phyloP scores from a whole-genome alignment of 1,139 yeast species.

The Lodderomyces jiufengensis region DNA sequence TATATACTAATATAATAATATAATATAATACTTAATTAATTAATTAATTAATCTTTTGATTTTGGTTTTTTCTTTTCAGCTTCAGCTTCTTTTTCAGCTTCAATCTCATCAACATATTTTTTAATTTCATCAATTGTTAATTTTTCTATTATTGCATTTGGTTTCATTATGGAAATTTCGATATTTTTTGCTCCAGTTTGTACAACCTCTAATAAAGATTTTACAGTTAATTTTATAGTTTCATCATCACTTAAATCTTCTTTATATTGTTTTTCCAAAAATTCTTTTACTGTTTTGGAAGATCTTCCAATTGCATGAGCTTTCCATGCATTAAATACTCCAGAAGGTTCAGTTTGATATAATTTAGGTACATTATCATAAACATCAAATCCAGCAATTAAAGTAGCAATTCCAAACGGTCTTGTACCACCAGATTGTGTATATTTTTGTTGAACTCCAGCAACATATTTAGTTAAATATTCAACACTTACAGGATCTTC shows the following conservation, averaged over 20 bases:
- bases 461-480: conserved; percentile 88
- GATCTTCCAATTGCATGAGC: conserved; percentile 97
- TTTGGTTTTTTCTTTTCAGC: conserved; percentile 78
- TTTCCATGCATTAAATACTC: conserved; percentile 98
- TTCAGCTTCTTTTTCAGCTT: conserved; percentile 86
- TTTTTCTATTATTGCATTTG: conserved; percentile 52
- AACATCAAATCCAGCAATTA: conserved; percentile 93
- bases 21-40: no score
- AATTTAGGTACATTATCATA: conserved; percentile 77
- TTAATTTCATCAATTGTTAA: conserved; percentile 73
- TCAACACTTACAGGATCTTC: conserved; percentile 94
- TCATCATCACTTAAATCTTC: conserved; percentile 67
- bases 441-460: conserved; percentile 94
- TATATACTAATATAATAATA: conserved; percentile 5
- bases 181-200: conserved; percentile 97
- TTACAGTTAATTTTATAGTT: conserved; percentile 77
- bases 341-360: conserved; percentile 96
- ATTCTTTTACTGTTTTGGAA: conserved; percentile 91
- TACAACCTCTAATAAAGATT: conserved; percentile 88
- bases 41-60: conserved; percentile 19
- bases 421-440: conserved; percentile 98
- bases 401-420: conserved; percentile 92
- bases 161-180: conserved; percentile 84
- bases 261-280: conserved; percentile 85
- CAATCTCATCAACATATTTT: conserved; percentile 75